A percentile compares a stretch with the other conserved stretches of the same genome.
Conservation (phyloP, 2,329 filamentous ascomycete genomes). For the Passalora sequoiae region DNA sequence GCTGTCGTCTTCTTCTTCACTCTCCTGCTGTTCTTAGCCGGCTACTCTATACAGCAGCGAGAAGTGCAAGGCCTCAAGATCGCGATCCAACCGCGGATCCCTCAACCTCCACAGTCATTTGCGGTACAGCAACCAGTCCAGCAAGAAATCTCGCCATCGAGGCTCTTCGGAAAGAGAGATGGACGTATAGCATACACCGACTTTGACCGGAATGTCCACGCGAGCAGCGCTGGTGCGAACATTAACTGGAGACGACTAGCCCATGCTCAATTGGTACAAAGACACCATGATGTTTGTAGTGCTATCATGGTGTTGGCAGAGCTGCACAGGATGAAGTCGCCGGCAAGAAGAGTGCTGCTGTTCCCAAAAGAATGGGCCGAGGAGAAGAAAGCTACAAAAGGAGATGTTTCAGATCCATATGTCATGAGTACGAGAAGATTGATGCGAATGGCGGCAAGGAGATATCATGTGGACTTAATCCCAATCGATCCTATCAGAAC, state of each 20-base stretch:
- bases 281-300: constrained; percentile 45
- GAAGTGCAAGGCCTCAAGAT: constrained; percentile 71
- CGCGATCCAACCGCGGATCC: constrained; percentile 58
- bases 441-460: constrained; percentile 42
- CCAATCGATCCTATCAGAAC: constrained; percentile 39
- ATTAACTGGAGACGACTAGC: constrained; percentile 45
- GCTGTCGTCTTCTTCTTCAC: constrained; percentile 69
- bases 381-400: constrained; percentile 32
- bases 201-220: constrained; percentile 23
- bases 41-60: constrained; percentile 81
- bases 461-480: constrained; percentile 43
- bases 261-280: constrained; percentile 44
- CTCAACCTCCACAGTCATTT: constrained; percentile 34
- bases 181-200: constrained; percentile 28
- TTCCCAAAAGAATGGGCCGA: constrained; percentile 40
- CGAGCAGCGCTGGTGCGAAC: constrained; percentile 14
- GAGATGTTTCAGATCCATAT: constrained; percentile 38
- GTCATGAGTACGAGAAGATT: constrained; percentile 42
- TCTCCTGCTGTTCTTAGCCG: constrained; percentile 75
- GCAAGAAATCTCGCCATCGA: constrained; percentile 22
- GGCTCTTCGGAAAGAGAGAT: constrained; percentile 24
- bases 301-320: constrained; percentile 48
- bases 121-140: constrained; percentile 10
- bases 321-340: constrained; percentile 42
- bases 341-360: constrained; percentile 42